phyloP scores from a whole-genome alignment of 2,329 filamentous ascomycete species.

The Aureobasidium namibiae region DNA sequence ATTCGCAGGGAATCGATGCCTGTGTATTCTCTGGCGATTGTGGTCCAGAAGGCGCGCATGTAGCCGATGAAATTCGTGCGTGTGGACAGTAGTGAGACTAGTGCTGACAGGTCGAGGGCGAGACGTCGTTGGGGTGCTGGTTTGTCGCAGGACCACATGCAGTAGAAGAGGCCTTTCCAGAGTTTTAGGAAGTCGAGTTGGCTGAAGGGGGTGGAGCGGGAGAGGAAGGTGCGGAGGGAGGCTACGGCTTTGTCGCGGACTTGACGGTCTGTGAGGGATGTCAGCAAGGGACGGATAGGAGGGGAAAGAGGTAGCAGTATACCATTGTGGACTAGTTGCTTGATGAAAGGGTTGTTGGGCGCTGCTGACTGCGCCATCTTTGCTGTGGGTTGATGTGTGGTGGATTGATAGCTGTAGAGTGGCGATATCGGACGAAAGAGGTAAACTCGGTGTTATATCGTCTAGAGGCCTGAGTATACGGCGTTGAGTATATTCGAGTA shows the following conservation, averaged over 20 bases:
- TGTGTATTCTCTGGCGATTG: conserved; percentile 44
- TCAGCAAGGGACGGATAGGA: conserved; percentile 55
- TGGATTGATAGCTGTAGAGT: background rate
- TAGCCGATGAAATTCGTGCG: conserved; percentile 32
- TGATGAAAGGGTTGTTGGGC: conserved; percentile 62
- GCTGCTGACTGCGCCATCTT: conserved; percentile 12
- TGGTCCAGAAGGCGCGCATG: conserved; percentile 43
- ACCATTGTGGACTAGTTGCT: conserved; percentile 79
- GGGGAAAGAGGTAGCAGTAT: conserved; percentile 42
- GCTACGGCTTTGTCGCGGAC: conserved; percentile 46
- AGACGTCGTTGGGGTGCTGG: conserved; percentile 80
- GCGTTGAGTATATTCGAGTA: background rate
- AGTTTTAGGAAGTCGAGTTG: conserved; percentile 73
- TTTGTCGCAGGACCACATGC: conserved; percentile 84
- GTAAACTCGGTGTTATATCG: background rate
- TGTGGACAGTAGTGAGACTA: conserved; percentile 53
- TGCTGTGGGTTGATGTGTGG: background rate
- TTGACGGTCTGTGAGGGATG: conserved; percentile 28
- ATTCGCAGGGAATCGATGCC: conserved; percentile 49
- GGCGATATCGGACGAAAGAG: too few species aligned
- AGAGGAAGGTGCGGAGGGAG: conserved; percentile 71
- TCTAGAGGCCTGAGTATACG: background rate
- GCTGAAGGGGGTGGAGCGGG: conserved; percentile 52
- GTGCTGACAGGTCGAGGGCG: conserved; percentile 64
- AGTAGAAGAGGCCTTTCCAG: conserved; percentile 92